Evolutionary conservation across 768 basidiomycete species (phyloP).

Genomic region (Coprinellus micaceus): DNA sequence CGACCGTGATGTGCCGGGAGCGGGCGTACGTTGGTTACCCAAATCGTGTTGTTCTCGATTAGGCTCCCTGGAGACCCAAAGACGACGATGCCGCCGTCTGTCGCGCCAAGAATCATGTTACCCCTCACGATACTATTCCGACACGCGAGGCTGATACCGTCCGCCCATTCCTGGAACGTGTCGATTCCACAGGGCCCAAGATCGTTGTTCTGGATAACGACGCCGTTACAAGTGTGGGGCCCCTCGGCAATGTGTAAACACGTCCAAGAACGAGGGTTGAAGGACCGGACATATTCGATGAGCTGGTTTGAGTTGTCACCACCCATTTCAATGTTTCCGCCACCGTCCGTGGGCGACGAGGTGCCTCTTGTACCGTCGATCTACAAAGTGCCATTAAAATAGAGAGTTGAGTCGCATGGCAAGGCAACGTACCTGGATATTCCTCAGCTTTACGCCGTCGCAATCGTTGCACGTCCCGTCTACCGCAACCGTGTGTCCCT

Average conservation of each 20-base stretch:
- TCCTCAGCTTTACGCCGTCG: conserved; percentile 57
- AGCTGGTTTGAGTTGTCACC: conserved; percentile 69
- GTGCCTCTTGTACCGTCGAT: conserved; percentile 68
- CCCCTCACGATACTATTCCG: conserved; percentile 56
- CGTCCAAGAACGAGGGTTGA: conserved; percentile 77
- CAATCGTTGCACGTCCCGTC: conserved; percentile 62
- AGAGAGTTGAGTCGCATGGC: background rate
- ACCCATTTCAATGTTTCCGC: conserved; percentile 84
- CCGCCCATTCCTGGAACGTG: conserved; percentile 70
- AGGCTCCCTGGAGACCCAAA: conserved; percentile 73
- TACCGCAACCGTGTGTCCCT: conserved; percentile 71
- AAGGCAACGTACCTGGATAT: conserved; percentile 56
- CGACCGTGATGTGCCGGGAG: conserved; percentile 1
- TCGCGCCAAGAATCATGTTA: conserved; percentile 68
- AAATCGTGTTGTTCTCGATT: conserved; percentile 76
- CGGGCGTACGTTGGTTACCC: conserved; percentile 56
- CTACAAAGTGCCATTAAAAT: conserved; percentile 29
- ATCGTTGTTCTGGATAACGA: conserved; percentile 74
- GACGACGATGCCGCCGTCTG: conserved; percentile 77
- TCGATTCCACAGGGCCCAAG: conserved; percentile 75
- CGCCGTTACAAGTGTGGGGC: conserved; percentile 56
- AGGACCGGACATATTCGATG: conserved; percentile 73
- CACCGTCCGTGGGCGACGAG: conserved; percentile 51
- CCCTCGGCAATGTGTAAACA: conserved; percentile 80
- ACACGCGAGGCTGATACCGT: conserved; percentile 76